Evolutionary conservation across 768 basidiomycete genomes (phyloP), one percentile per base, ranked within the genome.

Genomic region (Amylocystis lapponica): DNA sequence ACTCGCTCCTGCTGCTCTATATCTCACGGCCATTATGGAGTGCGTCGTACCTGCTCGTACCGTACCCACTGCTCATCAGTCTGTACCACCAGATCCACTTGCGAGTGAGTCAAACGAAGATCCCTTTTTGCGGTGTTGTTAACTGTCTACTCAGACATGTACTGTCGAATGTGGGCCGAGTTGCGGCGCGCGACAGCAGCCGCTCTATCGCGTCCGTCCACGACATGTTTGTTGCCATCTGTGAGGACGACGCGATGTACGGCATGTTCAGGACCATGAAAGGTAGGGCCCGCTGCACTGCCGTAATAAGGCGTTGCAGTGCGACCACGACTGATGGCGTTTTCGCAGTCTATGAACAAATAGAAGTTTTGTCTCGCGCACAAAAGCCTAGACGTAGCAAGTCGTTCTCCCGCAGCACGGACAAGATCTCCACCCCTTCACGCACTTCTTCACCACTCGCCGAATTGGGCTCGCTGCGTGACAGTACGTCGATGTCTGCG

Each of bases 21-120:
- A 94, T 70, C 72, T 94, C 39, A 94, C 93, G 2, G 91, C 92
- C 7, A 88, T 95, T 50, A 70, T 96, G 23, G 93, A 96, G 92
- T 94, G 63, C 69, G 92, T 76, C 14, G 38, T 33, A 16, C 46
- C 45, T 43, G 40, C 53, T 50, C n/a, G 30, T 30, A 23, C 14
- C 25, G 25, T 19, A 10, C 21, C 36, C 5, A 14, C 40, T 45
- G 30, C 48, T 55, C 33, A 27, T 47, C 41, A 42, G 44, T 46
- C 52, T 42, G 40, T 41, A 22, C 36, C 36, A 5, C 35, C 60
- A 91, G 89, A 66, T 79, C 86, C 45, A 72, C 89, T 55, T 91
- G 87, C 88, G 86, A 91, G 88, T 91, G 67, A 61, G 83, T 78
- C 39, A 39, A 33, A 36, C 35, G 14, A 4, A 36, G 4, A 7